Conservation (phyloP, 2,329 filamentous ascomycete genomes). For the Paecilomyces dactylethromorphus region DNA sequence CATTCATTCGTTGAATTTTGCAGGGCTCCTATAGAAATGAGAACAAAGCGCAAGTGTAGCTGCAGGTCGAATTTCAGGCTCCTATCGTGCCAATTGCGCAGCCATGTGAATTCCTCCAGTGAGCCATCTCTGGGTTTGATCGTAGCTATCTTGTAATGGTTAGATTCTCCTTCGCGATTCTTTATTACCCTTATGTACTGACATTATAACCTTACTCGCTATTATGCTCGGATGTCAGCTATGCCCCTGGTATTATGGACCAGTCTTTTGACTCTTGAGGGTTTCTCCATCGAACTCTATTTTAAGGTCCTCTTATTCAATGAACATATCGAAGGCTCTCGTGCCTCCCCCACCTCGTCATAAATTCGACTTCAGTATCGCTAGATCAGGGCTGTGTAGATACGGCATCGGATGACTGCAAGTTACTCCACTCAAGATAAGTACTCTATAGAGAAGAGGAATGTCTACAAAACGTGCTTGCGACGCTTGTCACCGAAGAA, state of each 20-base stretch:
- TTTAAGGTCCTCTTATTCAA: neutral
- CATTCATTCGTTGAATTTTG: neutral
- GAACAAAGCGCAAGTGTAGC: neutral
- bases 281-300: neutral
- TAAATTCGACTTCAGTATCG: neutral
- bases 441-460: neutral
- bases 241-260: neutral
- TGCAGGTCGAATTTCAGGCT: neutral
- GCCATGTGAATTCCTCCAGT: neutral
- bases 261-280: neutral
- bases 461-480: slow-evolving; percentile 15
- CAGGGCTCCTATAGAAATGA: neutral
- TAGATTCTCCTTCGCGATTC: neutral
- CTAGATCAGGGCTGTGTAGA: neutral
- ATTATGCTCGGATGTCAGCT: neutral
- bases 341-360: neutral
- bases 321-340: neutral
- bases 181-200: neutral
- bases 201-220: neutral
- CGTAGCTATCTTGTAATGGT: neutral
- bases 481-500: slow-evolving; percentile 21
- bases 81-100: neutral
- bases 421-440: neutral
- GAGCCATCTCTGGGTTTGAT: neutral
- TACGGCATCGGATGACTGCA: neutral